Conservation (phyloP, 129 eudicot genomes). For the Artemisia argyi region DNA sequence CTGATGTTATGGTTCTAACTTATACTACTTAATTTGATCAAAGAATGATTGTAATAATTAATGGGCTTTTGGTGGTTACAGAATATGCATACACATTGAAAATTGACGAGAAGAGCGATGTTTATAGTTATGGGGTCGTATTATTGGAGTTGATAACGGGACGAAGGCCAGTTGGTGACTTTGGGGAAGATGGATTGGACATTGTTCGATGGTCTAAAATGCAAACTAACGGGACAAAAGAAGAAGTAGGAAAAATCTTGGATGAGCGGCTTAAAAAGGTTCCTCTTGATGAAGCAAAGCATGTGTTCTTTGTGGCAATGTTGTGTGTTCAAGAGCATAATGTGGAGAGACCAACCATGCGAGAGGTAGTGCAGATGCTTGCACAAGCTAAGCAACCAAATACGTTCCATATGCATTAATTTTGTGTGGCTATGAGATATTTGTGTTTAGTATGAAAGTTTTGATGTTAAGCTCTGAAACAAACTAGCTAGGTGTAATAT, state of each 20-base stretch:
- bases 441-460: slow-evolving; percentile 4
- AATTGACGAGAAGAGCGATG: slow-evolving; percentile 76
- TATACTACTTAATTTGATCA: background rate
- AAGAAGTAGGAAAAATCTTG: slow-evolving; percentile 57
- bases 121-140: slow-evolving; percentile 74
- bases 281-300: slow-evolving; percentile 60
- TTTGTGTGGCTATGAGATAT: slow-evolving; percentile 13
- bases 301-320: slow-evolving; percentile 70
- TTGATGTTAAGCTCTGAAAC: slow-evolving; percentile 5
- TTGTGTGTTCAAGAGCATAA: slow-evolving; percentile 75
- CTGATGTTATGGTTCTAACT: slow-evolving; percentile 17
- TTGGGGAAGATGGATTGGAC: slow-evolving; percentile 76
- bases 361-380: slow-evolving; percentile 83
- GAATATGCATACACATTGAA: slow-evolving; percentile 75
- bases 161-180: slow-evolving; percentile 62
- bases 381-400: slow-evolving; percentile 73
- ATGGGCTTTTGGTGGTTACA: slow-evolving; percentile 29
- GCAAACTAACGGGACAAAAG: slow-evolving; percentile 61
- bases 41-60: background rate
- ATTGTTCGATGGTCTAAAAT: slow-evolving; percentile 68
- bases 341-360: slow-evolving; percentile 72
- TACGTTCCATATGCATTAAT: slow-evolving; percentile 51
- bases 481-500: background rate
- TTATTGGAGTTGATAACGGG: slow-evolving; percentile 63
- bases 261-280: slow-evolving; percentile 63